Percentiles rank a stretch among this genome's conserved stretches.
Evolutionary conservation across 208 protist species (phyloP).

Genomic region (Leishmania arabica): DNA sequence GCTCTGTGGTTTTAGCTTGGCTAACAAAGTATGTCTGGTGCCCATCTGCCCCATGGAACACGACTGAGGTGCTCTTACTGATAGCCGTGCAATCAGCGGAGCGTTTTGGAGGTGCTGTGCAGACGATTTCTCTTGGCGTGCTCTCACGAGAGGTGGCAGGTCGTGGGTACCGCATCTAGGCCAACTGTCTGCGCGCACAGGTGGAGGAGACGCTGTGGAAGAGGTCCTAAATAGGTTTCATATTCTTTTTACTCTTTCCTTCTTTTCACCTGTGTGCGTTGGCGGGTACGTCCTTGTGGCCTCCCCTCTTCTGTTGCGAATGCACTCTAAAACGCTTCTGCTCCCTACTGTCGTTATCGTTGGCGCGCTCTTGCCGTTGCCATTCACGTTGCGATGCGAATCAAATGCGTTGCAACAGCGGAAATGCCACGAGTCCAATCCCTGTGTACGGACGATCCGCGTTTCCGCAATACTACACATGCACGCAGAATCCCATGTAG

Average conservation of each 20-base stretch:
- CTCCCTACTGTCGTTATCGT: neutral
- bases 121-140: neutral
- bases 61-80: neutral
- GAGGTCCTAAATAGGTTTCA: too few species aligned
- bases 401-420: too few species aligned
- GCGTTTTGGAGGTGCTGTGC: neutral
- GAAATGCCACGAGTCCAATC: neutral
- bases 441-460: too few species aligned
- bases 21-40: neutral
- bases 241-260: neutral
- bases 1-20: neutral
- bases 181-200: neutral
- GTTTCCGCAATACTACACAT: neutral
- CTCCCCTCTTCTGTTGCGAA: neutral
- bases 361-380: neutral
- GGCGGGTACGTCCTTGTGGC: too few species aligned
- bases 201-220: neutral
- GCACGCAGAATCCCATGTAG: neutral
- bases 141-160: neutral
- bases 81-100: neutral
- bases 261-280: neutral
- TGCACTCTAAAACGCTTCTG: neutral
- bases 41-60: neutral
- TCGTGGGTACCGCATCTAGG: too few species aligned
- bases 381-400: neutral